Percentiles rank a stretch among this genome's conserved stretches.
Evolutionary conservation across 192 early-diverging fungal genomes (phyloP).

Genomic region (Diversispora eburnea): DNA sequence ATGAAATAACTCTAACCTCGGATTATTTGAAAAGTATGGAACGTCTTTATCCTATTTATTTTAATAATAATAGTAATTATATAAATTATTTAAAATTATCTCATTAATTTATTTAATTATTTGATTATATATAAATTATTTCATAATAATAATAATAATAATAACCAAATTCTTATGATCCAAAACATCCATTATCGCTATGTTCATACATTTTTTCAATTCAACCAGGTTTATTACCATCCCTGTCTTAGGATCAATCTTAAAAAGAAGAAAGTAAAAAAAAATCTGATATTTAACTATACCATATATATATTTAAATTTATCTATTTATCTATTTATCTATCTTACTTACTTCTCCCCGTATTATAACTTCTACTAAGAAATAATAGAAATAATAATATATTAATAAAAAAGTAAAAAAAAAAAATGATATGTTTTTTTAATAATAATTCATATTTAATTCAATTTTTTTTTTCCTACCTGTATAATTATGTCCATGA

Average conservation of each 20-base stretch:
- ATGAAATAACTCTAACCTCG: constrained; percentile 45
- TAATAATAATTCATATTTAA: neutral
- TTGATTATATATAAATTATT: no score
- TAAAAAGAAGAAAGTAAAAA: neutral
- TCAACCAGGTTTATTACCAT: constrained; percentile 86
- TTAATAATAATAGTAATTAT: neutral
- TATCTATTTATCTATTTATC: constrained; percentile 16
- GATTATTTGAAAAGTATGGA: constrained; percentile 61
- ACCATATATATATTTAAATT: neutral
- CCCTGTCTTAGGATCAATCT: constrained; percentile 73
- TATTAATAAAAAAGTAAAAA: constrained; percentile 1
- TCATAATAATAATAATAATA: neutral
- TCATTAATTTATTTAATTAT: no score
- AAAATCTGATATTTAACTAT: no score
- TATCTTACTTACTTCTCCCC: constrained; percentile 53
- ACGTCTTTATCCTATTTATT: constrained; percentile 71
- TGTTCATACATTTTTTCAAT: constrained; percentile 74
- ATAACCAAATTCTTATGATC: constrained; percentile 83
- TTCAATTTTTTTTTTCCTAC: constrained; percentile 33
- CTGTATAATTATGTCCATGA: constrained; percentile 91
- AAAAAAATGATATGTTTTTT: neutral
- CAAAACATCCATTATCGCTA: constrained; percentile 67
- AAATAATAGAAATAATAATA: neutral
- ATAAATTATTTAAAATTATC: neutral
- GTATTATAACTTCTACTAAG: constrained; percentile 67